phyloP scores from a whole-genome alignment of 2,329 filamentous ascomycete genomes.

The Verticillium zaregamsianum region DNA sequence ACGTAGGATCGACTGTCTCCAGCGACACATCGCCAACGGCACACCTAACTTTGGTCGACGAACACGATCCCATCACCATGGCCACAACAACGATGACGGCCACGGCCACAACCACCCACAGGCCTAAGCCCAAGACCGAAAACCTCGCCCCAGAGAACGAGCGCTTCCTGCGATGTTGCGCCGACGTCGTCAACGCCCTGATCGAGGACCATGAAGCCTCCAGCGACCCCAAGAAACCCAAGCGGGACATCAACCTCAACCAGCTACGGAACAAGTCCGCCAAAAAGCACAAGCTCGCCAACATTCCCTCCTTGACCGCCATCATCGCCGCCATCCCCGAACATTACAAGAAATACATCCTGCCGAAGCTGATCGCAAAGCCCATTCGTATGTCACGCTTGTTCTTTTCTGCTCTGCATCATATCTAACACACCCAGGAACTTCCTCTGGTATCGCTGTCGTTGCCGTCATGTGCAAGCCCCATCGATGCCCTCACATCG shows the following conservation, averaged over 20 bases:
- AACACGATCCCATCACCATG: slow-evolving; percentile 21
- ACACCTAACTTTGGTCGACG: background rate
- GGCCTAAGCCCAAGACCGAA: slow-evolving; percentile 63
- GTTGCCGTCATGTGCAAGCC: slow-evolving; percentile 99
- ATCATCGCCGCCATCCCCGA: slow-evolving; percentile 99
- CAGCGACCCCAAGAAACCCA: slow-evolving; percentile 66
- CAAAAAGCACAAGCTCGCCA: slow-evolving; percentile 87
- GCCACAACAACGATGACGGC: slow-evolving; percentile 61
- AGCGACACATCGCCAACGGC: background rate
- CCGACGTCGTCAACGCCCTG: slow-evolving; percentile 87
- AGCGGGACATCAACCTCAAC: slow-evolving; percentile 91
- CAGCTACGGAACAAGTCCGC: slow-evolving; percentile 78
- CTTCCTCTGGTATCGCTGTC: slow-evolving; percentile 93
- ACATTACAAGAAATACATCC: slow-evolving; percentile 98
- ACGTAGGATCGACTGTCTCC: background rate
- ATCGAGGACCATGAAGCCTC: slow-evolving; percentile 91
- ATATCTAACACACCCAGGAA: slow-evolving; percentile 48
- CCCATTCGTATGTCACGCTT: slow-evolving; percentile 67
- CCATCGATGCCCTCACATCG: slow-evolving; percentile 94
- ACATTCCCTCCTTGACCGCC: slow-evolving; percentile 85
- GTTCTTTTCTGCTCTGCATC: background rate
- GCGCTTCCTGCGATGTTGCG: slow-evolving; percentile 88
- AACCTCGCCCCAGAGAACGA: slow-evolving; percentile 91
- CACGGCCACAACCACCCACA: slow-evolving; percentile 55
- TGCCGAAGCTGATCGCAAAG: slow-evolving; percentile 94